Conservation (phyloP, 768 basidiomycete species). For the Lactarius trivialis region DNA sequence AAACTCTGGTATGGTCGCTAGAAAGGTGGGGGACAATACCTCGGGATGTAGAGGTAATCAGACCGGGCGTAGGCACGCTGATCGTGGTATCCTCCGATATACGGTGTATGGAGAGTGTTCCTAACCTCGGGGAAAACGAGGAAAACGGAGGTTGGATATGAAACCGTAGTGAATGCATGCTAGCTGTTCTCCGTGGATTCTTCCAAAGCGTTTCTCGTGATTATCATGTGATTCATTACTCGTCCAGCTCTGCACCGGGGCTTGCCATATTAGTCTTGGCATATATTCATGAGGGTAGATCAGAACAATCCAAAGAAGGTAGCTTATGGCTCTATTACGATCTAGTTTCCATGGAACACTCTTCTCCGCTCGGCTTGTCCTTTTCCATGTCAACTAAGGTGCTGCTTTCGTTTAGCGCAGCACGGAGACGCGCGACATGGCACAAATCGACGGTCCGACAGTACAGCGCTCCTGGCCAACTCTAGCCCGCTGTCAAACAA, state of each 20-base stretch:
- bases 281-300: no score
- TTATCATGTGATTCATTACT: background rate
- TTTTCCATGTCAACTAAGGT: no score
- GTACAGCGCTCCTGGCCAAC: background rate
- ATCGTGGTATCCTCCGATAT: conserved; percentile 19
- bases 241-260: background rate
- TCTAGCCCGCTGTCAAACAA: background rate
- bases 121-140: conserved; percentile 19
- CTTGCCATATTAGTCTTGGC: background rate
- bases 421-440: no score
- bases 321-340: background rate
- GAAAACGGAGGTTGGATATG: background rate
- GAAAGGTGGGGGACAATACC: conserved; percentile 72
- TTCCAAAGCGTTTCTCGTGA: background rate
- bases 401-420: no score
- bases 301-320: background rate
- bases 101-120: conserved; percentile 9
- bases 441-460: background rate
- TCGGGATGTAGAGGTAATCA: conserved; percentile 60
- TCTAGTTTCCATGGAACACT: background rate
- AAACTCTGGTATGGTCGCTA: conserved; percentile 46
- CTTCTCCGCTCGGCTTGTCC: background rate
- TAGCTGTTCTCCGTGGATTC: background rate
- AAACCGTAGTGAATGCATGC: conserved; percentile 13
- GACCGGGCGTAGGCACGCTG: conserved; percentile 51